Base-by-base conservation (phyloP, 768 basidiomycete genomes). In the Suillus luteus region DNA sequence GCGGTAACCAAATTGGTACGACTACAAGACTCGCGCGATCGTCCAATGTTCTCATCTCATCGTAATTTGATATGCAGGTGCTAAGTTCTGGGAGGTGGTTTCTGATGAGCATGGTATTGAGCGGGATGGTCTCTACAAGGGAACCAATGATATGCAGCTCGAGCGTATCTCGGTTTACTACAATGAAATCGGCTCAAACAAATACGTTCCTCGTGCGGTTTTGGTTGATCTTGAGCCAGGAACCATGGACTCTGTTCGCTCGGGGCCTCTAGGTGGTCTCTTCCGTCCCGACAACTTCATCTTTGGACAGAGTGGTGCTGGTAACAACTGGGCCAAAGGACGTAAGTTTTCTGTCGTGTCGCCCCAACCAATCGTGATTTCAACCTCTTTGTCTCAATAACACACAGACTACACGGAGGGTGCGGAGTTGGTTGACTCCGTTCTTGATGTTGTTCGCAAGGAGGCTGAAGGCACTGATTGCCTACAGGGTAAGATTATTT, bases 301-400 rank as follows among this genome's bases (percentile, higher is more conserved):
- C 72, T 97, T 96, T 68, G 96, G 95, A 62, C 96, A 99, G 80
- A 95, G 89, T 78, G 95, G 95, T 80, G 96, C 95, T 70, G 96
- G 96, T 75, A 98, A 99, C 88, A 99, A 99, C 83, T 99, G 97
- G 97, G 96, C 97, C 27, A 99, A 99, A 90, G 96, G 96, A 84
- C 92, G 91, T 95, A 74, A 86, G 93, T 91, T 44, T 5, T 51
- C 61, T 24, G 38, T 17, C 1, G 17, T 15, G 8, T 38, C 5
- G 5, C 5, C 3, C 5, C 9, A 11, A 5, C 1, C 15, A 43
- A 46, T 37, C 22, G 24, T 31, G 24, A 31, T 59, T 60, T 35
- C 10, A 35, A 33, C 46, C 5, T 63, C 31, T 35, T 46, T 11
- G 9, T 33, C 51, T 17, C n/a, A 0, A n/a, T 24, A 2, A 17